phyloP scores from a whole-genome alignment of 306 rosid species.

The Inga leiocalycina region DNA sequence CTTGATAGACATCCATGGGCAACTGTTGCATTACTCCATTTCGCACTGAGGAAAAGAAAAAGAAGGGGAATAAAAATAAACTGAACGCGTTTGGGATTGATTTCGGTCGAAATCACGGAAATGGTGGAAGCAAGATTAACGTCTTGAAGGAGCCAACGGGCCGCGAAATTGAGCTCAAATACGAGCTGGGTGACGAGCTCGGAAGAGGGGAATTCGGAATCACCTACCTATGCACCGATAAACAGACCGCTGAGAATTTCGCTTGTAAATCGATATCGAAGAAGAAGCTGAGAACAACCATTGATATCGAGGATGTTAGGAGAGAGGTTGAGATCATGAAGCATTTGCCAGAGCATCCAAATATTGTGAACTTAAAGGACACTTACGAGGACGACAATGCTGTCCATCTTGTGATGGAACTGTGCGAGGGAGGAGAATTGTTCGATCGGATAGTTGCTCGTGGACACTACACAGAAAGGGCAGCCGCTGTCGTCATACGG shows the following conservation, averaged over 20 bases:
- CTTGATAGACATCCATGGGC: slow-evolving; percentile 58
- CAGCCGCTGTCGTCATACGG: slow-evolving; percentile 81
- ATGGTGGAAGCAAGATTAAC: slow-evolving; percentile 44
- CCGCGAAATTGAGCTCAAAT: slow-evolving; percentile 59
- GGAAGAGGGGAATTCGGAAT: slow-evolving; percentile 95
- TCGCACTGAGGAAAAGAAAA: slow-evolving; percentile 34
- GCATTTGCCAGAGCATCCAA: slow-evolving; percentile 65
- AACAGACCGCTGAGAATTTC: slow-evolving; percentile 44
- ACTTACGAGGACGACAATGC: slow-evolving; percentile 85
- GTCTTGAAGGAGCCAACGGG: slow-evolving; percentile 82
- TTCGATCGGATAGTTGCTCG: slow-evolving; percentile 93
- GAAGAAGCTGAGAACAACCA: slow-evolving; percentile 78
- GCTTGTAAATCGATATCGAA: slow-evolving; percentile 95
- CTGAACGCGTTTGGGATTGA: slow-evolving; percentile 69
- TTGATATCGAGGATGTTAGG: slow-evolving; percentile 86
- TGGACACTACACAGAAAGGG: slow-evolving; percentile 94
- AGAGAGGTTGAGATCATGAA: slow-evolving; percentile 96
- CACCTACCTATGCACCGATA: slow-evolving; percentile 84
- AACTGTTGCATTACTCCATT: slow-evolving; percentile 71
- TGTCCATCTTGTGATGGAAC: slow-evolving; percentile 98
- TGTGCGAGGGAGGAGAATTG: slow-evolving; percentile 94
- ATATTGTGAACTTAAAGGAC: slow-evolving; percentile 77
- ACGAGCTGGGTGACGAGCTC: slow-evolving; percentile 83
- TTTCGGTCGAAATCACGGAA: slow-evolving; percentile 26
- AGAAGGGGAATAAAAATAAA: slow-evolving; percentile 45